phyloP scores from a whole-genome alignment of 352 stramenopile genomes.

The Hyphochytrium catenoides region DNA sequence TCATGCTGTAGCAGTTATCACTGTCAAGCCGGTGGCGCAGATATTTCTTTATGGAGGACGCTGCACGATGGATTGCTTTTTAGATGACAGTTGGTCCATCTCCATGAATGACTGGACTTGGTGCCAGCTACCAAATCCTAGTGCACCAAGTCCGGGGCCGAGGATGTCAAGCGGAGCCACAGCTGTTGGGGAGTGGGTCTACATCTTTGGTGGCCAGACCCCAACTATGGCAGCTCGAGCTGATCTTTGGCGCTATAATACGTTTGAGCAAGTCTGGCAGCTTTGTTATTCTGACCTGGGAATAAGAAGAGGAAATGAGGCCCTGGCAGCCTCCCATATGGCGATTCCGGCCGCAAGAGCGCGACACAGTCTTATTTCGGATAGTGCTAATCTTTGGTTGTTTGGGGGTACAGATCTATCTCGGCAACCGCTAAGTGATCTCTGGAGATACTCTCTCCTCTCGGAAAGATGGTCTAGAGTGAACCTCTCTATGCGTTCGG shows the following conservation, averaged over 20 bases:
- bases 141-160: slow-evolving; percentile 42
- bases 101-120: slow-evolving; percentile 50
- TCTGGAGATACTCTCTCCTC: slow-evolving; percentile 46
- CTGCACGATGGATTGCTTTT: slow-evolving; percentile 31
- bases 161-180: slow-evolving; percentile 28
- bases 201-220: slow-evolving; percentile 48
- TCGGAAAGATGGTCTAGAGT: slow-evolving; percentile 31
- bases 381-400: slow-evolving; percentile 53
- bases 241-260: slow-evolving; percentile 59
- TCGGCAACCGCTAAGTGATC: slow-evolving; percentile 23
- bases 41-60: slow-evolving; percentile 56
- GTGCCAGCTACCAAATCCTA: slow-evolving; percentile 34
- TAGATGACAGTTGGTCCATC: slow-evolving; percentile 53
- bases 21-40: slow-evolving; percentile 36
- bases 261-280: slow-evolving; percentile 58
- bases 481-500: slow-evolving; percentile 19
- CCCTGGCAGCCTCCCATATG: slow-evolving; percentile 15
- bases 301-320: slow-evolving; percentile 7
- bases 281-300: slow-evolving; percentile 41
- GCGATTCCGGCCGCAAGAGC: slow-evolving; percentile 21
- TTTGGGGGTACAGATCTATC: slow-evolving; percentile 26
- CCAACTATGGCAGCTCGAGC: slow-evolving; percentile 41
- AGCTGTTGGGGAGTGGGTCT: slow-evolving; percentile 54
- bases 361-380: slow-evolving; percentile 38
- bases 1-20: slow-evolving; percentile 31